Base-by-base conservation (phyloP, 805 yeast species). In the Saccharomycopsis malanga region DNA sequence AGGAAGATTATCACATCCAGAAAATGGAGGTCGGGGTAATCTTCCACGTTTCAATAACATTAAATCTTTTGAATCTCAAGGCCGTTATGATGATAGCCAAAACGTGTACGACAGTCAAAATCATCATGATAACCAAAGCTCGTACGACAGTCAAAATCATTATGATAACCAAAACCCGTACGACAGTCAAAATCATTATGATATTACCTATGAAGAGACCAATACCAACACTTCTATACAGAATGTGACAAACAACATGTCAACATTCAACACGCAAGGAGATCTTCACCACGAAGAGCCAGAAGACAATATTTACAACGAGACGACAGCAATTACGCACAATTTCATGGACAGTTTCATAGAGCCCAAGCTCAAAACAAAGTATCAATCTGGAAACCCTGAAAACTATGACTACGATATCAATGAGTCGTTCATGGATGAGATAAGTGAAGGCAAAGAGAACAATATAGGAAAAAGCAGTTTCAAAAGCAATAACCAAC, bases 351-450 rank as follows among this genome's bases (percentile, higher is more conserved):
- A 47, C 14, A 48, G 48, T n/a, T 45, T 36, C 10, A 43, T 48
- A 4, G 45, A 41, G n/a, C 53, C 52, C 10, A 41, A 45, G 22
- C 15, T 40, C 14, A 44, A 37, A 15, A 37, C 21, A 17, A 25
- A 27, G n/a, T 34, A 21, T 46, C 38, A 25, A 18, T 21, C 43
- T 18, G 25, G 27, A 29, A 30, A 12, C 14, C 29, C 30, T 17
- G 20, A 20, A 25, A 18, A 38, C 22, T 17, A 42, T 18, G 50
- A 49, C 10, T 51, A 48, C 39, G 54, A 51, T 38, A 48, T 51
- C 2, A 51, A 51, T 45, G 54, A 44, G 9, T 51, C 54, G 15
- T 48, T 51, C 21, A 48, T 51, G 39, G 45, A 51, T 5, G 54
- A 49, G 25, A 20, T 50, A 9, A 42, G 42, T 4, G 44, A 39